Evolutionary conservation across 2,329 filamentous ascomycete species (phyloP).

Genomic region (Myriosclerotinia duriaeana): DNA sequence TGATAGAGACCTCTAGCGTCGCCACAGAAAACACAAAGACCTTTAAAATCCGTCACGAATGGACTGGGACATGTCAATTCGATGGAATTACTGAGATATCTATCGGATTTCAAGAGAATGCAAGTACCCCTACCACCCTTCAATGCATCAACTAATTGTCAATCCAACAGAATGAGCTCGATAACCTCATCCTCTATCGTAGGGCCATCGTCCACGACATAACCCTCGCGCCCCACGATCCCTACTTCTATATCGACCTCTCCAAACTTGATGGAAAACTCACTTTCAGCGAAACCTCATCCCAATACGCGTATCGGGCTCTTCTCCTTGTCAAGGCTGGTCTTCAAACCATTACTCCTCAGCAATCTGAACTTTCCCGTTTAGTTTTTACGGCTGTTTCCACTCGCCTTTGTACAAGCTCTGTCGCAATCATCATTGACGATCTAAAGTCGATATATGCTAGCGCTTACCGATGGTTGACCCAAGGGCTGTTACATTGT

Average conservation of each 20-base stretch:
- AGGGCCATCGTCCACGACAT: conserved; percentile 24
- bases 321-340: conserved; percentile 32
- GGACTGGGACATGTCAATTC: conserved; percentile 33
- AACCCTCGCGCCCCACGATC: conserved; percentile 29
- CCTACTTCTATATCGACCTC: conserved; percentile 27
- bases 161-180: conserved; percentile 25
- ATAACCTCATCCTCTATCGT: conserved; percentile 25
- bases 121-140: conserved; percentile 7
- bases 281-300: conserved; percentile 34
- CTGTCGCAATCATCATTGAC: conserved; percentile 24
- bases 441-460: conserved; percentile 26
- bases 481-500: conserved; percentile 28
- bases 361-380: conserved; percentile 1
- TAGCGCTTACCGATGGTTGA: conserved; percentile 28
- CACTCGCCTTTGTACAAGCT: neutral
- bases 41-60: conserved; percentile 28
- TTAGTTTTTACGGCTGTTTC: conserved; percentile 23
- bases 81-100: conserved; percentile 1
- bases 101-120: conserved; percentile 26
- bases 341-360: conserved; percentile 12
- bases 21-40: neutral
- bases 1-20: neutral
- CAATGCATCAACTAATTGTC: neutral
- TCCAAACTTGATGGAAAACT: conserved; percentile 26
- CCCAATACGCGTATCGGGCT: conserved; percentile 29